These are phyloP conservation scores for Rhodotorula sp. DNA, from an alignment of 1,284 basidiomycete genomes.

Conservation along the genomic window DNA sequence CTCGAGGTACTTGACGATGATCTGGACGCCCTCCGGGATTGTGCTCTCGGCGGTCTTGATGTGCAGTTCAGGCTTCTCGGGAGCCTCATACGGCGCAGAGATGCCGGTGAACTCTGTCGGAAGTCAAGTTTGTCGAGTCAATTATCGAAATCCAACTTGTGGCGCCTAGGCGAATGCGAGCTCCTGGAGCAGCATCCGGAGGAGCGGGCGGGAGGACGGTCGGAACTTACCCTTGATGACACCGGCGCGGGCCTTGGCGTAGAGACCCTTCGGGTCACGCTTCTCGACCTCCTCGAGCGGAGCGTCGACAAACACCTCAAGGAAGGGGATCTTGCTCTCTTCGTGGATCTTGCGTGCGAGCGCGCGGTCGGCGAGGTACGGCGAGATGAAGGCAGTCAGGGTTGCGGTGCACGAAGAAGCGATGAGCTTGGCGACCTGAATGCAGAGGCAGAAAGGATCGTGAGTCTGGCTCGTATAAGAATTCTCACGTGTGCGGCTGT, in stretches of 20 bases:
- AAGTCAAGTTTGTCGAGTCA: too few species aligned
- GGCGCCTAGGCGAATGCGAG: neutral
- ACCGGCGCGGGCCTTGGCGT: slow-evolving; percentile 93
- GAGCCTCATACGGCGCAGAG: slow-evolving; percentile 94
- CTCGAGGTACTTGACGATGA: slow-evolving; percentile 79
- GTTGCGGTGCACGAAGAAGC: slow-evolving; percentile 80
- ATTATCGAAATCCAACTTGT: neutral
- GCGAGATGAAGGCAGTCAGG: slow-evolving; percentile 97
- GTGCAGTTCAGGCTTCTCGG: slow-evolving; percentile 82
- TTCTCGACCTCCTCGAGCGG: slow-evolving; percentile 83
- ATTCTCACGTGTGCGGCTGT: too few species aligned
- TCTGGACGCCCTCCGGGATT: slow-evolving; percentile 73
- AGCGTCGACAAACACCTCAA: slow-evolving; percentile 95
- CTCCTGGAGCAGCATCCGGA: neutral
- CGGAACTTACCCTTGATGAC: slow-evolving; percentile 80
- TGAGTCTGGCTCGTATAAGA: neutral
- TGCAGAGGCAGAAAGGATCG: too few species aligned
- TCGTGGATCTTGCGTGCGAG: slow-evolving; percentile 79
- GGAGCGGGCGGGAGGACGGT: neutral
- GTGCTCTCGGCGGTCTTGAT: slow-evolving; percentile 81
- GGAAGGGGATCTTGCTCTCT: slow-evolving; percentile 68
- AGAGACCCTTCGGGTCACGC: slow-evolving; percentile 95
- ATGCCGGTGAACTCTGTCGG: slow-evolving; percentile 90
- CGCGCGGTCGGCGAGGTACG: slow-evolving; percentile 81
- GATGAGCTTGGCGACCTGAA: slow-evolving; percentile 88